Percentiles rank a stretch among this genome's conserved stretches.
phyloP scores from a whole-genome alignment of 345 rosid species.

The Physaria fendleri region DNA sequence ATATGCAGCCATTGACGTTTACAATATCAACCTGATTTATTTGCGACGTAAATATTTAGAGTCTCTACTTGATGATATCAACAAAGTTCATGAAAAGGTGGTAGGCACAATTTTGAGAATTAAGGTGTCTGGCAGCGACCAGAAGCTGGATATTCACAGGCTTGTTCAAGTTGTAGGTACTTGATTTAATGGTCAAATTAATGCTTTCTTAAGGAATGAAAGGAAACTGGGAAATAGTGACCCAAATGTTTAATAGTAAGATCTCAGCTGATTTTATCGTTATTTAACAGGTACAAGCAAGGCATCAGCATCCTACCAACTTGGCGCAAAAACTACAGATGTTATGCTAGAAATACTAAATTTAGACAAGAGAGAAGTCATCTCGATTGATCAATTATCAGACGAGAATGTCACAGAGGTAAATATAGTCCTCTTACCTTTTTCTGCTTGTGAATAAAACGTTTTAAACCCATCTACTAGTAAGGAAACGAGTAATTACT shows the following conservation, averaged over 20 bases:
- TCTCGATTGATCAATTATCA: constrained; percentile 67
- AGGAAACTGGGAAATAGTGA: background rate
- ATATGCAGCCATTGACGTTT: constrained; percentile 79
- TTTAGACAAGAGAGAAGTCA: constrained; percentile 64
- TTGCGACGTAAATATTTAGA: constrained; percentile 63
- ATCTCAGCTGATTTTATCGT: constrained; percentile 18
- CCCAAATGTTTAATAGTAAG: background rate
- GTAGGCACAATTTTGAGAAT: constrained; percentile 87
- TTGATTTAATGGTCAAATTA: constrained; percentile 18
- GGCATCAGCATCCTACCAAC: constrained; percentile 52
- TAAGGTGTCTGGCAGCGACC: constrained; percentile 55
- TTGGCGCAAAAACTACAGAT: constrained; percentile 53
- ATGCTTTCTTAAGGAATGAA: constrained; percentile 11
- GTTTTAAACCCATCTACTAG: background rate
- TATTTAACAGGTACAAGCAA: constrained; percentile 53
- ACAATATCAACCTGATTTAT: constrained; percentile 70
- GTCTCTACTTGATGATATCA: constrained; percentile 55
- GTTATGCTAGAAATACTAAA: constrained; percentile 65
- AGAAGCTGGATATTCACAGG: constrained; percentile 65
- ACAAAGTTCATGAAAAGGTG: constrained; percentile 63
- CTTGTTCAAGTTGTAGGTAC: constrained; percentile 92
- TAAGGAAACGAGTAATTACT: background rate
- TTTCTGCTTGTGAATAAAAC: background rate
- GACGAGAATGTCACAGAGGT: constrained; percentile 92
- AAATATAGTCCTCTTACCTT: constrained; percentile 17